Evolutionary conservation across 805 yeast species (phyloP), one percentile per base, ranked within the genome.

Genomic region (Groenewaldozyma tartarivorans): DNA sequence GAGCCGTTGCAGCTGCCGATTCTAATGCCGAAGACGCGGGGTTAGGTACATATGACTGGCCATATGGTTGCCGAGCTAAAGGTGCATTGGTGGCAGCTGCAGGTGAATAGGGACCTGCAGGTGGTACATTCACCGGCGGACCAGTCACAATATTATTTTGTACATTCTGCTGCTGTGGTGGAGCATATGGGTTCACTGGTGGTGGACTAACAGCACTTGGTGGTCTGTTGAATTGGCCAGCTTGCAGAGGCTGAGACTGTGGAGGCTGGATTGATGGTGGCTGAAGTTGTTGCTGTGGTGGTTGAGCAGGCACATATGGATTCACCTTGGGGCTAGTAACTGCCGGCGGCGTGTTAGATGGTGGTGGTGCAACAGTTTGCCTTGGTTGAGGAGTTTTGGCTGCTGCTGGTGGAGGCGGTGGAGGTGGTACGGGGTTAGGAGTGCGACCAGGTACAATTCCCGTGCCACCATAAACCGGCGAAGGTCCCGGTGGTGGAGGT

Each of bases 401-500:
- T 2, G 43, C 35, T 5, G 43, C 40, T 16, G 16, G 20, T 7
- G 36, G 36, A 6, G 45, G 33, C 15, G 39, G 44, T 4, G 47
- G 44, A 26, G 52, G 37, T 9, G 11, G 46, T 5, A 31, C 26
- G 7, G 34, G 35, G 24, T 36, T 17, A 27, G 39, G 22, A 3
- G 39, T 9, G 6, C 17, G 32, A 16, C 30, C 21, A 30, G 35
- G 29, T n/a, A n/a, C n/a, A n/a, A n/a, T n/a, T n/a, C n/a, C n/a
- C n/a, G n/a, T n/a, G n/a, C n/a, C n/a, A 5, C 29, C 29, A 13
- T 24, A 24, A 13, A 38, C 30, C 17, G 36, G 5, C 5, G 39
- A 41, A 26, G 52, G 36, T 7, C 49, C 52, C 29, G 51, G 52
- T 15, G 64, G 57, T 26, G 61, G 52, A 24, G 44, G 26, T 21